Percentiles rank a stretch among this genome's conserved stretches.
Conservation (phyloP, 306 rosid genomes). For the Carpinus fangiana region DNA sequence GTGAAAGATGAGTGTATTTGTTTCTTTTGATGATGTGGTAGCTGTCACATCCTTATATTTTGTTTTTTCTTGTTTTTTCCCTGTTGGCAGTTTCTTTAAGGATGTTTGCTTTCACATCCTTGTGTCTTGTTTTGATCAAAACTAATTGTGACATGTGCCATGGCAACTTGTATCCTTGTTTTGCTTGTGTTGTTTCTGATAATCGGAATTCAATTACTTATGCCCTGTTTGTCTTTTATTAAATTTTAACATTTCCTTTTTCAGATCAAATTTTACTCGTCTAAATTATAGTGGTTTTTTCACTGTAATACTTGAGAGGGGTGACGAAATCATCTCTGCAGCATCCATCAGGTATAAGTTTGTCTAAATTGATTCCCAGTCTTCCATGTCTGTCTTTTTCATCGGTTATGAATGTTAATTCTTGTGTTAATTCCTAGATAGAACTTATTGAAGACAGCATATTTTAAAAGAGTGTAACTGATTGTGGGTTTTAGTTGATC, state of each 20-base stretch:
- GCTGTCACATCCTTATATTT: neutral
- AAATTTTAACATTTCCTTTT: conserved; percentile 24
- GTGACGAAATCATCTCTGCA: conserved; percentile 70
- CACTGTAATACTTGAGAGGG: conserved; percentile 85
- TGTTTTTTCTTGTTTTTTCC: neutral
- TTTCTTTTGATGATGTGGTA: neutral
- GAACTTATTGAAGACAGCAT: neutral
- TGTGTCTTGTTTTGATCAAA: neutral
- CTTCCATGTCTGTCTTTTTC: neutral
- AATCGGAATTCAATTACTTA: neutral
- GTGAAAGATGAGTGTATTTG: neutral
- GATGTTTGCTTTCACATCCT: neutral
- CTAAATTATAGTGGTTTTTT: conserved; percentile 74
- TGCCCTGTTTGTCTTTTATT: neutral
- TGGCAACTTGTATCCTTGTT: neutral
- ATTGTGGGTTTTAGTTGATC: conserved; percentile 3
- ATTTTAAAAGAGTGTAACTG: neutral
- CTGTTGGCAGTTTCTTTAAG: neutral
- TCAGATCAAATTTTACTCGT: conserved; percentile 89
- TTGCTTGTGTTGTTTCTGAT: neutral
- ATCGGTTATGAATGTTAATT: conserved; percentile 12
- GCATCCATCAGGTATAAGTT: conserved; percentile 75
- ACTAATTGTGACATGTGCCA: neutral
- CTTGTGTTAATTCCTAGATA: neutral
- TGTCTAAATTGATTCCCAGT: conserved; percentile 5